These are phyloP conservation scores for Plasmodium falciparum DNA, from an alignment of 169 alveolate species.

Conservation along the genomic window DNA sequence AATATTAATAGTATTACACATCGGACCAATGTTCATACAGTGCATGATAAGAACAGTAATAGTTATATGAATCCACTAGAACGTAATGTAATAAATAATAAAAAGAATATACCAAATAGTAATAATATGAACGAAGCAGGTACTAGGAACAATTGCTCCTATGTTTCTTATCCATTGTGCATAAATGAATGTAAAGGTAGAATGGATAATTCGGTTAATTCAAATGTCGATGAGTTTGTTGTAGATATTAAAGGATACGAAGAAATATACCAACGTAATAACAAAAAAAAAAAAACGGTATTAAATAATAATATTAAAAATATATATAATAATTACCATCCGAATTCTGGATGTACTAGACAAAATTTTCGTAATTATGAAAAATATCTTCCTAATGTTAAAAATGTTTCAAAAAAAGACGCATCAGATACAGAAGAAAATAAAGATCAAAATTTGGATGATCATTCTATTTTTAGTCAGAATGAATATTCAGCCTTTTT, in stretches of 20 bases:
- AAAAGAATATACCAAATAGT: background rate
- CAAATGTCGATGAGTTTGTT: constrained; percentile 1
- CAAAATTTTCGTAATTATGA: background rate
- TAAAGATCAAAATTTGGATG: background rate
- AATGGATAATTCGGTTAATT: background rate
- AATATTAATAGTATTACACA: no score
- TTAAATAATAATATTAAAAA: background rate
- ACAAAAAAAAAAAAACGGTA: background rate
- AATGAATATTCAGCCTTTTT: background rate
- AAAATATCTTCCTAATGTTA: background rate
- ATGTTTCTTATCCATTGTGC: background rate
- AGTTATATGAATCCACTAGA: no score
- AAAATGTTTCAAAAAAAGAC: no score
- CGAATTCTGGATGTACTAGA: background rate
- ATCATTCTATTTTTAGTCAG: constrained; percentile 16
- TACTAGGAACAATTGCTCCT: background rate
- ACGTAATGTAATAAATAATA: background rate
- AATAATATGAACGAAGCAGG: background rate
- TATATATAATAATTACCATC: background rate
- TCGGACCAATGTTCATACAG: no score
- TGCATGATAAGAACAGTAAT: background rate
- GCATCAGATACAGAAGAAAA: background rate
- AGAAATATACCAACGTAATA: background rate
- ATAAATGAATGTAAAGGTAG: background rate
- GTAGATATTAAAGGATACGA: constrained; percentile 7